A percentile compares a stretch with the other conserved stretches of the same genome.
phyloP scores from a whole-genome alignment of 331 rosid genomes.

The Pyracantha coccinea region DNA sequence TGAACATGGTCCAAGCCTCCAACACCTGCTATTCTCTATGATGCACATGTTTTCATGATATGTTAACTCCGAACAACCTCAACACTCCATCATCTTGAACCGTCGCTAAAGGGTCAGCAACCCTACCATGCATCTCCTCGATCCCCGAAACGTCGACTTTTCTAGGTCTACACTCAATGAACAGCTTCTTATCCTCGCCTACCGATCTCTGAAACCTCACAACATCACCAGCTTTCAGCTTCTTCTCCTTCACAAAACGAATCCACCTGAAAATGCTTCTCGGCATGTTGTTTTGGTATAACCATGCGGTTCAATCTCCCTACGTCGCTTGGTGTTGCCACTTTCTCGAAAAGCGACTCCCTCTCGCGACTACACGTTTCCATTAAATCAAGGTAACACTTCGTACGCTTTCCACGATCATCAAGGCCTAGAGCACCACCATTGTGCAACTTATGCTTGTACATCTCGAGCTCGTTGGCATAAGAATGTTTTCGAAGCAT shows the following conservation, averaged over 20 bases:
- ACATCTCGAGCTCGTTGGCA: slow-evolving; percentile 10
- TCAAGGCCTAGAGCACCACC: not conserved
- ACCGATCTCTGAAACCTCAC: slow-evolving; percentile 13
- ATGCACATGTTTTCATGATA: not conserved
- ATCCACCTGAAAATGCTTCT: slow-evolving; percentile 28
- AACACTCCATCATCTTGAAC: slow-evolving; percentile 5
- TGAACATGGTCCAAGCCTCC: not conserved
- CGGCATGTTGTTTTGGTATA: too few relatives aligned
- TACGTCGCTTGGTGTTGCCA: slow-evolving; percentile 25
- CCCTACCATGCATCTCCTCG: not conserved
- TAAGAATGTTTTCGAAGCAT: slow-evolving; percentile 27
- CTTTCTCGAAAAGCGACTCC: slow-evolving; percentile 23
- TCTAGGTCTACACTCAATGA: slow-evolving; percentile 1
- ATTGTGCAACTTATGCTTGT: not conserved
- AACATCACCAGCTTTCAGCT: slow-evolving; percentile 12
- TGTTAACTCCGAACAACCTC: slow-evolving; percentile 22
- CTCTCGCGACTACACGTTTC: not conserved
- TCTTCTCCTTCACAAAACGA: slow-evolving; percentile 27
- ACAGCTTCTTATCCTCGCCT: slow-evolving; percentile 7
- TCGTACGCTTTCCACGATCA: not conserved
- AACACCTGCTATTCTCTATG: not conserved
- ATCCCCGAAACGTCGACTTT: not conserved
- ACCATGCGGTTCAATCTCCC: too few relatives aligned
- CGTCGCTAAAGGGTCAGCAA: not conserved
- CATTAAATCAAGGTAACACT: not conserved